Evolutionary conservation across 1,284 basidiomycete genomes (phyloP).

Genomic region (Marasmius fiardii): DNA sequence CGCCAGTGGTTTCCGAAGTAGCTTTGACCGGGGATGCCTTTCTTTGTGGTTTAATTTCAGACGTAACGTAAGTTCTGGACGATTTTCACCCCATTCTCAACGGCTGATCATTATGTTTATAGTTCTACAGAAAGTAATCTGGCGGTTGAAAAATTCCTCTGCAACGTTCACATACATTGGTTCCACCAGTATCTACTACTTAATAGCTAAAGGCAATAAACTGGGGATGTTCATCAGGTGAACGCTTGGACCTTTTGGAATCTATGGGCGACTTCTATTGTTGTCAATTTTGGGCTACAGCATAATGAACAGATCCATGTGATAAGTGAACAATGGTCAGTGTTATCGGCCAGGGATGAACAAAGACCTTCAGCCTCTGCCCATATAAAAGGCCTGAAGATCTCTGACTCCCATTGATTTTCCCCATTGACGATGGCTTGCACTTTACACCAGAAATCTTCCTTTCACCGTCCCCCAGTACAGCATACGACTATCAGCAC

Average conservation of each 20-base stretch:
- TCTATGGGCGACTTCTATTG: background rate
- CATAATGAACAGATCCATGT: background rate
- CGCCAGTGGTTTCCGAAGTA: slow-evolving; percentile 76
- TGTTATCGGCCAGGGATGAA: background rate
- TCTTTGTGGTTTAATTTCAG: slow-evolving; percentile 88
- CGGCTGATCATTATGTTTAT: slow-evolving; percentile 18
- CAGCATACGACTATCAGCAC: background rate
- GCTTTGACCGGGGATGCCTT: slow-evolving; percentile 82
- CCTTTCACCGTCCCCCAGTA: background rate
- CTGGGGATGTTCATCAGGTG: slow-evolving; percentile 4
- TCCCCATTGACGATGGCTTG: too few species aligned
- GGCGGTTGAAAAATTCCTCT: too few species aligned
- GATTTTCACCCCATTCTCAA: slow-evolving; percentile 10
- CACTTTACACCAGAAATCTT: background rate
- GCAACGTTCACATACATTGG: background rate
- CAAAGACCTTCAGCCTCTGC: too few species aligned
- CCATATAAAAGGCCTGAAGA: too few species aligned
- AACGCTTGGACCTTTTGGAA: background rate
- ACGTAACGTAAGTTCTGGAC: slow-evolving; percentile 64
- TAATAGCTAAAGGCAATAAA: slow-evolving; percentile 10
- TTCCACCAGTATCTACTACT: background rate
- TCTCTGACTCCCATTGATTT: too few species aligned
- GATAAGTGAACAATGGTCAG: background rate
- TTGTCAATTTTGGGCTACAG: background rate
- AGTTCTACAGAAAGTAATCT: slow-evolving; percentile 71